Conservation (phyloP, 768 basidiomycete species). For the Guyanaporus albipodus region DNA sequence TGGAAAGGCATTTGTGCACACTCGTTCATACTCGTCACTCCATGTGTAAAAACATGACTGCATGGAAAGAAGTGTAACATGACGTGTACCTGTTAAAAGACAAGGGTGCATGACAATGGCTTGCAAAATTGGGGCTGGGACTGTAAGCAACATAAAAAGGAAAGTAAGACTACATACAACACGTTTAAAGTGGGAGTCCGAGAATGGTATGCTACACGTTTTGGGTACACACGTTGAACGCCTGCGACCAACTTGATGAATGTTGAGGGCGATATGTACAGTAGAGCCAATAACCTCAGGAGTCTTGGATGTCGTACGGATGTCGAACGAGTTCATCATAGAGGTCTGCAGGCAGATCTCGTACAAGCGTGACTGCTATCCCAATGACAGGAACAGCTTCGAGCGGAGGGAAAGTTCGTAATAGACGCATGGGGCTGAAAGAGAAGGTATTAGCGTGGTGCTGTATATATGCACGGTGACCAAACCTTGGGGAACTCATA, state of each 20-base stretch:
- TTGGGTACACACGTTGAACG: slow-evolving; percentile 11
- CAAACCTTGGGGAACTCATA: slow-evolving; percentile 81
- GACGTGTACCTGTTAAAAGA: too few species aligned
- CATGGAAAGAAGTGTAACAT: too few species aligned
- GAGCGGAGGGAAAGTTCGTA: slow-evolving; percentile 91
- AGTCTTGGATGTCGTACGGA: slow-evolving; percentile 56
- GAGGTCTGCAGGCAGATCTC: slow-evolving; percentile 81
- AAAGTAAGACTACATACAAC: slow-evolving; percentile 15
- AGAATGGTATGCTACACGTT: slow-evolving; percentile 25
- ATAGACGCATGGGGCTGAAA: slow-evolving; percentile 84
- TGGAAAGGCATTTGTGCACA: slow-evolving; percentile 16
- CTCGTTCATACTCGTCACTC: slow-evolving; percentile 1
- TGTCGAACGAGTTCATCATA: slow-evolving; percentile 89
- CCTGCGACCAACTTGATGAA: slow-evolving; percentile 11
- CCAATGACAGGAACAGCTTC: slow-evolving; percentile 85
- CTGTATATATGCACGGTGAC: not conserved
- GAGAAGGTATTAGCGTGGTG: not conserved
- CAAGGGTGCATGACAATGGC: not conserved
- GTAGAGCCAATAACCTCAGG: slow-evolving; percentile 9
- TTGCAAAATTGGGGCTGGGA: not conserved
- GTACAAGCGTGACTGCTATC: slow-evolving; percentile 90
- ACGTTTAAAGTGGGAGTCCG: not conserved
- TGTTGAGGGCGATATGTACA: not conserved
- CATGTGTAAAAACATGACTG: slow-evolving; percentile 1
- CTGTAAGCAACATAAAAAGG: not conserved